These are phyloP conservation scores for Boletales sp. DNA, from an alignment of 768 basidiomycete species.

Conservation along the genomic window DNA sequence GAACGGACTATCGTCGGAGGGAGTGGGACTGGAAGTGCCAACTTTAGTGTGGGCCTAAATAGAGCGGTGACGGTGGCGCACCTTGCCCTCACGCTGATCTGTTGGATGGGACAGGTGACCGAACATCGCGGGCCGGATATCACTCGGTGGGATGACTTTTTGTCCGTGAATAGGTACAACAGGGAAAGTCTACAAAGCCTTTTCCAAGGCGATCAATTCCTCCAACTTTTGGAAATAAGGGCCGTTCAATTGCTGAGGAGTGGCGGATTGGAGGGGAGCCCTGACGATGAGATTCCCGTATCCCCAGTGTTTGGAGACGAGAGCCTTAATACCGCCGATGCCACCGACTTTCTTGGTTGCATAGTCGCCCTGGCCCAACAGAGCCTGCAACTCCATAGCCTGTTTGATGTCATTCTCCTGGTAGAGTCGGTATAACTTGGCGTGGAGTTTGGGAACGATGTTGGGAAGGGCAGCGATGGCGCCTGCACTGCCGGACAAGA, in stretches of 20 bases:
- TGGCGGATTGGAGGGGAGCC: constrained; percentile 45
- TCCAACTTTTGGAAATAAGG: constrained; percentile 40
- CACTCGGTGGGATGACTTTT: too few species aligned
- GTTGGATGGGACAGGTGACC: too few species aligned
- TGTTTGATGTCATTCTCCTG: constrained; percentile 52
- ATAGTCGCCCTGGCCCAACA: constrained; percentile 66
- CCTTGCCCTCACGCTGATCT: too few species aligned
- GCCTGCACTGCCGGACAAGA: constrained; percentile 61
- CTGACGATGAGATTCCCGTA: constrained; percentile 54
- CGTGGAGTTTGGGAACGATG: constrained; percentile 57
- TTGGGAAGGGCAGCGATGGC: constrained; percentile 64
- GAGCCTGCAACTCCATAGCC: constrained; percentile 57
- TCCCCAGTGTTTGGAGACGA: constrained; percentile 60
- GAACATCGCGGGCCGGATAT: too few species aligned
- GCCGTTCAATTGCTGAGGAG: constrained; percentile 33
- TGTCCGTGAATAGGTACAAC: neutral
- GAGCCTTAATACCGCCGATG: constrained; percentile 63
- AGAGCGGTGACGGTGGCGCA: neutral
- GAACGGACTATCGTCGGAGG: too few species aligned
- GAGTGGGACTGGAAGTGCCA: too few species aligned
- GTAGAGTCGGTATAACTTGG: constrained; percentile 45
- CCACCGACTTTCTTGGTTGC: constrained; percentile 60
- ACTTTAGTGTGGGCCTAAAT: neutral
- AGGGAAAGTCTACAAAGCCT: constrained; percentile 19
- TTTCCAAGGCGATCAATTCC: constrained; percentile 47